Conservation (phyloP, 2,329 filamentous ascomycete genomes). For the Diaporthe longicolla region DNA sequence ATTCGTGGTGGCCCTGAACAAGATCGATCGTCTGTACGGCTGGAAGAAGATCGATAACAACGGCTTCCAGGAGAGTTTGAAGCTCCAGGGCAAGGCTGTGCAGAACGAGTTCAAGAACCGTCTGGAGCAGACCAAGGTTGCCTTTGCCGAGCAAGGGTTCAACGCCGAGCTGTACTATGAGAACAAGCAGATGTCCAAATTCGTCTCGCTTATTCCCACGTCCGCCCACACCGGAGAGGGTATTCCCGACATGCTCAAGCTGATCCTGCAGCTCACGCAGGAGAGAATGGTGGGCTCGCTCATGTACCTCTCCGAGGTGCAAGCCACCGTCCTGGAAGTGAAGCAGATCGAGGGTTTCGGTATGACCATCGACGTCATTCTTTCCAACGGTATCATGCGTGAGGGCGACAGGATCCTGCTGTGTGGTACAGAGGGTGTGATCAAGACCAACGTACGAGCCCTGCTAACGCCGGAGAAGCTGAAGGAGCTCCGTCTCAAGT, state of each 20-base stretch:
- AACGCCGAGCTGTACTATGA: constrained; percentile 97
- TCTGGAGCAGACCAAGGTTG: constrained; percentile 90
- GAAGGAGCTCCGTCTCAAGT: constrained; percentile 95
- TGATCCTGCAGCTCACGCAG: constrained; percentile 91
- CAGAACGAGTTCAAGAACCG: constrained; percentile 95
- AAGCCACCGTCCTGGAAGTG: constrained; percentile 97
- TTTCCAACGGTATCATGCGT: constrained; percentile 94
- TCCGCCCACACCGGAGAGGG: constrained; percentile 99
- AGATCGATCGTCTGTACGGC: constrained; percentile 98
- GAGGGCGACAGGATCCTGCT: constrained; percentile 96
- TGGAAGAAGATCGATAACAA: constrained; percentile 99
- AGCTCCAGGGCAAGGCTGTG: constrained; percentile 88
- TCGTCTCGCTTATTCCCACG: constrained; percentile 96
- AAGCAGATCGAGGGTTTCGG: constrained; percentile 99
- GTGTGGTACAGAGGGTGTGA: constrained; percentile 96
- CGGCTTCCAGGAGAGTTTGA: constrained; percentile 92
- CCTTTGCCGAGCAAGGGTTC: constrained; percentile 96
- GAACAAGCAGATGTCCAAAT: constrained; percentile 96
- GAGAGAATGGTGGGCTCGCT: constrained; percentile 97
- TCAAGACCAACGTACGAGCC: constrained; percentile 94
- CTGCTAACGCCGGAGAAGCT: constrained; percentile 93
- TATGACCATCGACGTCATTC: constrained; percentile 97
- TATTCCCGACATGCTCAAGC: constrained; percentile 98
- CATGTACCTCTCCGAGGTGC: constrained; percentile 98
- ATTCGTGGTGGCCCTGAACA: constrained; percentile 99